Conservation (phyloP, 352 stramenopile genomes). For the Phytophthora syringae region DNA sequence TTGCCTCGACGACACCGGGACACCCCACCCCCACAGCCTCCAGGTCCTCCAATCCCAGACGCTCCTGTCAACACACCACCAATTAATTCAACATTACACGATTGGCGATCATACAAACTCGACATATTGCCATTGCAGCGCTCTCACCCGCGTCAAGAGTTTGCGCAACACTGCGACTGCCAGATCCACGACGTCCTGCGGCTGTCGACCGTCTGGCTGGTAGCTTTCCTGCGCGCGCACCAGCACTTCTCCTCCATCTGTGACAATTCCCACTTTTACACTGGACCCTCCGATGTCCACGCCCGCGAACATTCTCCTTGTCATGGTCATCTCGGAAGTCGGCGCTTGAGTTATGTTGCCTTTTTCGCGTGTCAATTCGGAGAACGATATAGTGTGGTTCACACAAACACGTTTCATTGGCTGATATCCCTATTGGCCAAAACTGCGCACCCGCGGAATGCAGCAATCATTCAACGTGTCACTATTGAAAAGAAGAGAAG, state of each 20-base stretch:
- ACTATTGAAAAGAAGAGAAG: conserved; percentile 12
- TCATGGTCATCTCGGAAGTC: no score
- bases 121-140: no score
- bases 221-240: conserved; percentile 55
- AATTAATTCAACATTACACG: no score
- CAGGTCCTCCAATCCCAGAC: conserved; percentile 44
- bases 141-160: not conserved
- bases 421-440: conserved; percentile 17
- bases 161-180: conserved; percentile 42
- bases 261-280: conserved; percentile 79
- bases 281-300: conserved; percentile 79
- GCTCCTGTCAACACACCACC: conserved; percentile 17
- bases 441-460: conserved; percentile 18
- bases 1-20: conserved; percentile 56
- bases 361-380: no score
- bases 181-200: conserved; percentile 61
- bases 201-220: conserved; percentile 41
- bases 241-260: conserved; percentile 49
- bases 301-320: conserved; percentile 65
- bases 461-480: not conserved
- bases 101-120: no score
- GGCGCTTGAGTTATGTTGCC: not conserved
- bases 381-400: no score
- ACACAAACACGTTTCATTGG: no score
- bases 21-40: conserved; percentile 65